Evolutionary conservation across 352 stramenopile genomes (phyloP), one percentile per base, ranked within the genome.

Genomic region (Halophytophthora polymorphica): DNA sequence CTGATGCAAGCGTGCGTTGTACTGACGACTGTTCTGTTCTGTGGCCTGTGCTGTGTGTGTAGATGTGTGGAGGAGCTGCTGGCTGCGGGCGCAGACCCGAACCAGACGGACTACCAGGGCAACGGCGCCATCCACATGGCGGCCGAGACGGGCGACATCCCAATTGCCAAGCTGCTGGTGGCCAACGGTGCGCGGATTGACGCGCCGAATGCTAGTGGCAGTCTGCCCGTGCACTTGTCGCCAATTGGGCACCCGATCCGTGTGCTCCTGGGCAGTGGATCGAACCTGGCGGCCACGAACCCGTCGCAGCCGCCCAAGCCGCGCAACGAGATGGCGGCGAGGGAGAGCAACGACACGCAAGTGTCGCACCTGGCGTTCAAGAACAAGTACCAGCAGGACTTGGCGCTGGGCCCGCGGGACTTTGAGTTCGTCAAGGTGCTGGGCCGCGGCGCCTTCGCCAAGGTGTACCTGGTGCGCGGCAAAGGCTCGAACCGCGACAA

Each of bases 401-500:
- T 94, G 25, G 83, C 83, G 25, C 61, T 94, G 7, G 81, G 83
- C 12, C 83, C 83, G 22, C 81, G 83, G 29, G 83, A 94, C 60
- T 94, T 94, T 35, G 83, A 94, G 45, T 91, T 94, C 35, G 77
- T 94, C 46, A 92, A 92, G 56, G 83, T 94, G 11, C 52, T 94
- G 19, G 83, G 83, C 18, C 81, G 81, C 37, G 83, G 83, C 39
- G 83, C 83, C 11, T 94, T 92, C 51, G 83, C 79, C 6, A 94
- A 94, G 56, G 83, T 94, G 21, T 91, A 91, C 58, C 41, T 94
- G 34, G 83, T 94, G 29, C 83, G 81, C 35, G 79, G 79, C 22
- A 91, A 92, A 48, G 83, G 81, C 7, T 89, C 79, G 38, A 92
- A 94, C 71, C 75, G 74, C n/a, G 81, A 90, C 53, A 85, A 90